A percentile compares a stretch with the other conserved stretches of the same genome.
Conservation (phyloP, 1,139 yeast genomes). For the Magnusiomyces ingens region DNA sequence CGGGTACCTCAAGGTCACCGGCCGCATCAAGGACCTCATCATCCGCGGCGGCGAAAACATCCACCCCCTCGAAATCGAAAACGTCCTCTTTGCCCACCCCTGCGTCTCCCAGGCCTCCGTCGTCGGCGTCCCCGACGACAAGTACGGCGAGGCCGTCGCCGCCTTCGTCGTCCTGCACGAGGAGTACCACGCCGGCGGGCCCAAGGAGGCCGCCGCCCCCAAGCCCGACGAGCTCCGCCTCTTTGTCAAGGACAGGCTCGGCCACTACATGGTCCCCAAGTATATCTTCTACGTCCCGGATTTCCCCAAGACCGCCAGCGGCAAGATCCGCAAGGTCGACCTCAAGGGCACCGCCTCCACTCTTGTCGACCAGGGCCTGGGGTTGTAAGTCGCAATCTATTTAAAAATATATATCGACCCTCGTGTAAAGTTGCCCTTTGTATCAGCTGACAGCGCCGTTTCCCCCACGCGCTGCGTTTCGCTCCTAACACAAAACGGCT, state of each 20-base stretch:
- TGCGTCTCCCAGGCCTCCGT: slow-evolving; percentile 30
- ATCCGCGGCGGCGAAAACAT: slow-evolving; percentile 36
- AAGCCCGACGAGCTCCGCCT: slow-evolving; percentile 21
- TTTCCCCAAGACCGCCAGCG: slow-evolving; percentile 33
- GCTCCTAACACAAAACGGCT: too few relatives aligned
- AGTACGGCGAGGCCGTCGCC: slow-evolving; percentile 32
- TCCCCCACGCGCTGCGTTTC: too few relatives aligned
- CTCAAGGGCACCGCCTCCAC: slow-evolving; percentile 21
- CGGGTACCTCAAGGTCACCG: slow-evolving; percentile 30
- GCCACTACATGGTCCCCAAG: slow-evolving; percentile 31
- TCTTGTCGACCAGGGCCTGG: slow-evolving; percentile 4
- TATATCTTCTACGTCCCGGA: slow-evolving; percentile 28
- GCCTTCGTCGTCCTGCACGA: slow-evolving; percentile 27
- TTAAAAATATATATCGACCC: not conserved
- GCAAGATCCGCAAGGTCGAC: slow-evolving; percentile 33
- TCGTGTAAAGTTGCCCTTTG: too few relatives aligned
- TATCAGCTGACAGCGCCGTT: too few relatives aligned
- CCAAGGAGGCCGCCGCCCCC: not conserved
- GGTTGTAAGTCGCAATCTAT: not conserved
- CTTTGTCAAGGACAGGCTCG: slow-evolving; percentile 25
- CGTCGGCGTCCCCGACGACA: slow-evolving; percentile 31
- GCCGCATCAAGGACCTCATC: slow-evolving; percentile 33
- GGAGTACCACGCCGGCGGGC: slow-evolving; percentile 14
- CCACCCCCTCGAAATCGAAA: slow-evolving; percentile 32
- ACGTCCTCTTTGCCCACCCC: slow-evolving; percentile 28